Conservation (phyloP, 257 asterid species). For the Przewalskia tangutica region DNA sequence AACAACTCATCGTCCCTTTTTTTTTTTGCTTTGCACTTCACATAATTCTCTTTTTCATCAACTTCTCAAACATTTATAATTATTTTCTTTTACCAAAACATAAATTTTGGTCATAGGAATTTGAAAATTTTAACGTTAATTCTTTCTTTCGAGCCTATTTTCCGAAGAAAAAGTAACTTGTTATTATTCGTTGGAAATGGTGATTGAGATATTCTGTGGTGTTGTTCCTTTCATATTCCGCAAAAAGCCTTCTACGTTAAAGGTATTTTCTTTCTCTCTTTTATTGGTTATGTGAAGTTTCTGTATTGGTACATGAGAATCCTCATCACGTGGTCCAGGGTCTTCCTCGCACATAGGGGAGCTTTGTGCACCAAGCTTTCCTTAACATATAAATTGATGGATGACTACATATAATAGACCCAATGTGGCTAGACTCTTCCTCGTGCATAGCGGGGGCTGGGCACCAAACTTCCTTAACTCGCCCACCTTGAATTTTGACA, state of each 20-base stretch:
- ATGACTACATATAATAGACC: not conserved
- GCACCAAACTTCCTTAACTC: not conserved
- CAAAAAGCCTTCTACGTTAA: constrained; percentile 6
- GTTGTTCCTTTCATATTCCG: constrained; percentile 11
- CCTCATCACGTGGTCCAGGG: not conserved
- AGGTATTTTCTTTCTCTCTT: not conserved
- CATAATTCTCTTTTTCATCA: not conserved
- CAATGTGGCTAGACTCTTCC: too few species aligned
- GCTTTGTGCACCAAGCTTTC: not conserved
- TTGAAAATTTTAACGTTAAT: not conserved
- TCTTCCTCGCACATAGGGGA: not conserved
- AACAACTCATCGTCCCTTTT: not conserved
- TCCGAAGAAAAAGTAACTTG: not conserved
- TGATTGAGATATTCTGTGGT: not conserved
- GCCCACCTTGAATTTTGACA: not conserved
- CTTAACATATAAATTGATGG: not conserved
- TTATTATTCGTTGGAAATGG: constrained; percentile 1
- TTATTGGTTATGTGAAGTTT: not conserved
- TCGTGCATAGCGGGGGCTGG: not conserved
- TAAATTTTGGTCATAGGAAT: not conserved
- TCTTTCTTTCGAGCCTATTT: not conserved
- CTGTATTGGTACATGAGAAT: not conserved
- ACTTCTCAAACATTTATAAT: constrained; percentile 6
- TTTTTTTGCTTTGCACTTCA: constrained; percentile 16
- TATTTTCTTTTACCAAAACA: not conserved